A percentile compares a stretch with the other conserved stretches of the same genome.
These are phyloP conservation scores for Solanum hybrid DNA, from an alignment of 305 asterid species.

Conservation along the genomic window DNA sequence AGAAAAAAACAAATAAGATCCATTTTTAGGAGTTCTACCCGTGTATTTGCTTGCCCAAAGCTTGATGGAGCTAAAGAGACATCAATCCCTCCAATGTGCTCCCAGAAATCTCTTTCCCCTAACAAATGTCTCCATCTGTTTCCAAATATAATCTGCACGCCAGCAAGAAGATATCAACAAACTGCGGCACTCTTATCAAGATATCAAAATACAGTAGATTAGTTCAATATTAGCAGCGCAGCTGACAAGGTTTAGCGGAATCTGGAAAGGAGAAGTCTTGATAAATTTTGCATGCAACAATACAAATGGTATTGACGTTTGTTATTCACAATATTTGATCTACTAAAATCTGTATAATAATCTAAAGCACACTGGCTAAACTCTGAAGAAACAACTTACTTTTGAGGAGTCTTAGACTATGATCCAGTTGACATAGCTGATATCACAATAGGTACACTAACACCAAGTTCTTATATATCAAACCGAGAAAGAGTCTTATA, in stretches of 20 bases:
- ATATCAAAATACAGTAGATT: background rate
- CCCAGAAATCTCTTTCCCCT: slow-evolving; percentile 94
- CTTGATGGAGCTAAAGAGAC: slow-evolving; percentile 74
- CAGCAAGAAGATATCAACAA: slow-evolving; percentile 16
- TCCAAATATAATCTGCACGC: slow-evolving; percentile 72
- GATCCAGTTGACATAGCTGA: background rate
- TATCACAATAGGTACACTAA: background rate
- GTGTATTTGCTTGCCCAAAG: slow-evolving; percentile 92
- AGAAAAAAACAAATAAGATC: slow-evolving; percentile 6
- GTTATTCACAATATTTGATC: background rate
- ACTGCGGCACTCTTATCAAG: slow-evolving; percentile 4
- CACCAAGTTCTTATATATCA: background rate
- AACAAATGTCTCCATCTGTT: slow-evolving; percentile 81
- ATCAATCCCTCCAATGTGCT: slow-evolving; percentile 91
- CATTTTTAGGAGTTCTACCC: slow-evolving; percentile 33
- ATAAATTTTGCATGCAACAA: background rate
- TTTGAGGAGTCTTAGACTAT: background rate
- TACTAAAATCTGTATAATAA: background rate
- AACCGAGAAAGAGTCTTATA: background rate
- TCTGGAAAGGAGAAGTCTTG: background rate
- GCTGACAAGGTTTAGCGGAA: background rate
- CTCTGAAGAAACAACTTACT: background rate
- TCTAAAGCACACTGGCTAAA: background rate
- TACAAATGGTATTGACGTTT: background rate
- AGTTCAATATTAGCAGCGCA: background rate